Base-by-base conservation (phyloP, 768 basidiomycete species). In the Leccinum disarticulatum region DNA sequence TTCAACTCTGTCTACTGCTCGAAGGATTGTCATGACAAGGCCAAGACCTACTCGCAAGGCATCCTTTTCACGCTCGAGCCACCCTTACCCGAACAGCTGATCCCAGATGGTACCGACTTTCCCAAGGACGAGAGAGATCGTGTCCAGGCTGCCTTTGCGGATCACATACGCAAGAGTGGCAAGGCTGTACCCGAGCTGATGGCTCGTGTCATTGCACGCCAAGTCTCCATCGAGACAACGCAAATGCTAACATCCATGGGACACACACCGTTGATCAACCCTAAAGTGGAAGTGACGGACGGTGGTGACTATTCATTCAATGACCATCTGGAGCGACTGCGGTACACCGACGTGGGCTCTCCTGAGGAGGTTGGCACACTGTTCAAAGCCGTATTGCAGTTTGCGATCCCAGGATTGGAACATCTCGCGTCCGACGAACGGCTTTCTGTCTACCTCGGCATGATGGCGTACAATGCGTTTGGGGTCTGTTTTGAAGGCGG, bases 291-390 rank as follows among this genome's bases (percentile, higher is more conserved):
- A 27, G 66, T 76, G 48, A 70, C 83, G 2, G 83, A 82, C 15
- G 70, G 69, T 46, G 76, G 75, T 1, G 81, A 83, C 15, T 93
- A 92, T 69, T 75, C 79, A 27, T 76, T 93, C 51, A 84, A 81
- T 38, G 91, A 94, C 64, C 90, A 94, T 66, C 72, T 91, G 13
- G 92, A 93, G 65, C 79, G 91, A 28, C 73, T 92, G 65, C 80
- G 89, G 56, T 91, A 81, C 68, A 72, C 90, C 25, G 86, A 90
- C 47, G 67, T 84, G n/a, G 64, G 70, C 13, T 75, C 81, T 2
- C 68, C 79, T 15, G 73, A 78, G 25, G 79, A 83, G 51, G 87
- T 87, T 62, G 70, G 77, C 19, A 70, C 77, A 25, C 62, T 87
- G 15, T 68, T 92, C 47, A 72, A 77, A 30, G 74, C 79, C 17